Evolutionary conservation across 176 grass and related monocot species (phyloP).

Genomic region (Raddia guianensis): DNA sequence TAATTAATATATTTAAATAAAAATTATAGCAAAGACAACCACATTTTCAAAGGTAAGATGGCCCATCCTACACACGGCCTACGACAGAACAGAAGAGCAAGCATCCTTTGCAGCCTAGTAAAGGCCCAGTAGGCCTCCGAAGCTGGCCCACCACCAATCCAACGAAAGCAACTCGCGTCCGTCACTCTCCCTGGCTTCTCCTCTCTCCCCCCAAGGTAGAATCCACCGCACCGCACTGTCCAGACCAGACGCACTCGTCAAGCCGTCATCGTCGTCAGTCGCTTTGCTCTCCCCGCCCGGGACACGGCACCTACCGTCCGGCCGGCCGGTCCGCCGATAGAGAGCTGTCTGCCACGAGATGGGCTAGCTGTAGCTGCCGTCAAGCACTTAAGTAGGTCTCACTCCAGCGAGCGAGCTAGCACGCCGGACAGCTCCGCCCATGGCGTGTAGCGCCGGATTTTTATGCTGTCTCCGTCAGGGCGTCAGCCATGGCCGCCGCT

Average conservation of each 20-base stretch:
- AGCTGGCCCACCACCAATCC: background rate
- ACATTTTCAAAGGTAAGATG: background rate
- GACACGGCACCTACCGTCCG: conserved; percentile 6
- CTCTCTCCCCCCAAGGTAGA: background rate
- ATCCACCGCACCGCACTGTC: background rate
- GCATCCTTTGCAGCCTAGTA: background rate
- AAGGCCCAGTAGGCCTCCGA: too few relatives aligned
- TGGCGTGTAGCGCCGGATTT: conserved; percentile 17
- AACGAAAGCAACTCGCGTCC: background rate
- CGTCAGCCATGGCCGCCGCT: background rate
- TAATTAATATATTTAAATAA: too few relatives aligned
- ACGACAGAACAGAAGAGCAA: background rate
- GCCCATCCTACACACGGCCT: background rate
- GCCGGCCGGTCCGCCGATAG: background rate
- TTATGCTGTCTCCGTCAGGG: conserved; percentile 3
- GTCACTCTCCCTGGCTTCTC: background rate
- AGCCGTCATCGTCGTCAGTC: background rate
- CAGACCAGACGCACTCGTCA: background rate
- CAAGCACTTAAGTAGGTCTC: background rate
- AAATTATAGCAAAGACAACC: background rate
- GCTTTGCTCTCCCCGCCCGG: conserved; percentile 9
- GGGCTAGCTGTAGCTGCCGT: background rate
- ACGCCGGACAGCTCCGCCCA: background rate
- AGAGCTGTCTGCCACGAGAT: conserved; percentile 27
- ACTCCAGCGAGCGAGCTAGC: background rate